A percentile compares a stretch with the other conserved stretches of the same genome.
Evolutionary conservation across 2,329 filamentous ascomycete species (phyloP).

Genomic region (Trichoderma sp.): DNA sequence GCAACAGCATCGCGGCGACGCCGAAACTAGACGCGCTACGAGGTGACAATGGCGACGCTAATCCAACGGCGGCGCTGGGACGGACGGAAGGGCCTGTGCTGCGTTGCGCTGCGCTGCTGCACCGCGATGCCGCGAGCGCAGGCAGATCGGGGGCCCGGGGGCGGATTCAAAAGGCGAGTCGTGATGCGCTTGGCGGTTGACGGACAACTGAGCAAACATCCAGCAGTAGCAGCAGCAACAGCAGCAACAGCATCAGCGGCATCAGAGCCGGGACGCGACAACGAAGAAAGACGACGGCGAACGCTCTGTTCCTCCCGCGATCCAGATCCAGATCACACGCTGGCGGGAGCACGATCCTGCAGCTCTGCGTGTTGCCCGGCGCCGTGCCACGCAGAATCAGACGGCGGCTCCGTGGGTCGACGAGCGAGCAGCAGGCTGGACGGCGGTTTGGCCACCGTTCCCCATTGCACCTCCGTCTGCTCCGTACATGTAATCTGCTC

Average conservation of each 20-base stretch:
- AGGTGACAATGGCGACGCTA: slow-evolving; percentile 27
- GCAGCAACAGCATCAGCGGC: too few species aligned
- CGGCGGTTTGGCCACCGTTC: background rate
- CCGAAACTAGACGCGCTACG: slow-evolving; percentile 25
- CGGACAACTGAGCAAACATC: slow-evolving; percentile 4
- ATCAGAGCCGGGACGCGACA: background rate
- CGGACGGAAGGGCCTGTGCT: slow-evolving; percentile 16
- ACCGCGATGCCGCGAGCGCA: slow-evolving; percentile 11
- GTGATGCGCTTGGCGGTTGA: slow-evolving; percentile 2
- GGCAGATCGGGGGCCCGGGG: slow-evolving; percentile 4
- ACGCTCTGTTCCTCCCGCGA: background rate
- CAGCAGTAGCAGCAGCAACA: background rate
- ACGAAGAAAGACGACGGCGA: background rate
- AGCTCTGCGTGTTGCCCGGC: background rate
- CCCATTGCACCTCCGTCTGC: background rate
- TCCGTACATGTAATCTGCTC: background rate
- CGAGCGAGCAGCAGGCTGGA: background rate
- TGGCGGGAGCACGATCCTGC: background rate
- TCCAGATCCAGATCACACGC: background rate
- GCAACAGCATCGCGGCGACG: slow-evolving; percentile 25
- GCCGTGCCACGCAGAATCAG: slow-evolving; percentile 18
- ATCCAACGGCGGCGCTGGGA: slow-evolving; percentile 19
- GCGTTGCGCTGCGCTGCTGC: slow-evolving; percentile 14
- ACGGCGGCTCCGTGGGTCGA: slow-evolving; percentile 12
- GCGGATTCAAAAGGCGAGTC: slow-evolving; percentile 26